phyloP scores from a whole-genome alignment of 352 stramenopile species.

The Pythium diclinum region DNA sequence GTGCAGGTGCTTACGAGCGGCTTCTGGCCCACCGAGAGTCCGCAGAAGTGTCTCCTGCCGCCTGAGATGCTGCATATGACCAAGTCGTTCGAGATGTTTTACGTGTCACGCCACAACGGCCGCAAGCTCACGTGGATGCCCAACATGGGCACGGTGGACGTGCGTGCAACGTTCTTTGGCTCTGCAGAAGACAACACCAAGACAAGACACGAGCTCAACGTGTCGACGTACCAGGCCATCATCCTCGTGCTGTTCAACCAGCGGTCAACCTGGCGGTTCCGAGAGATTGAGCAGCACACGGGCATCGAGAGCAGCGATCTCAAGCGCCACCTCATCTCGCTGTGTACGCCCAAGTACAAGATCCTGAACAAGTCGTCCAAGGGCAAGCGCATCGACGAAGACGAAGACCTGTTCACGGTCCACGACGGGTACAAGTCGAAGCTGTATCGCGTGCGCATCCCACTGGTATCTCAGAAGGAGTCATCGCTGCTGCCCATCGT shows the following conservation, averaged over 20 bases:
- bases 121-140: constrained; percentile 95
- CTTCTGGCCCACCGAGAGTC: constrained; percentile 85
- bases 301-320: constrained; percentile 87
- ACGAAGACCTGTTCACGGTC: constrained; percentile 93
- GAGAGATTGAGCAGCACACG: constrained; percentile 89
- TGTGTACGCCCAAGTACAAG: constrained; percentile 97
- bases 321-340: constrained; percentile 95
- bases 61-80: constrained; percentile 71
- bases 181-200: constrained; percentile 42
- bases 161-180: constrained; percentile 88
- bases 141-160: constrained; percentile 90
- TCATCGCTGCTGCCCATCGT: constrained; percentile 49
- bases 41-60: constrained; percentile 86
- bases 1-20: constrained; percentile 85
- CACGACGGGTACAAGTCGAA: constrained; percentile 96
- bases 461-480: constrained; percentile 82
- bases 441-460: constrained; percentile 80
- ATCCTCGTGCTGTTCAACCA: constrained; percentile 98
- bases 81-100: constrained; percentile 92
- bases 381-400: constrained; percentile 94
- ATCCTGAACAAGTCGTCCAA: constrained; percentile 98
- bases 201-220: constrained; percentile 85
- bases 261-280: constrained; percentile 67
- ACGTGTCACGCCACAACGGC: constrained; percentile 93
- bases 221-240: constrained; percentile 98